Evolutionary conservation across 176 grass and related monocot genomes (phyloP).

Genomic region (Poa annua): DNA sequence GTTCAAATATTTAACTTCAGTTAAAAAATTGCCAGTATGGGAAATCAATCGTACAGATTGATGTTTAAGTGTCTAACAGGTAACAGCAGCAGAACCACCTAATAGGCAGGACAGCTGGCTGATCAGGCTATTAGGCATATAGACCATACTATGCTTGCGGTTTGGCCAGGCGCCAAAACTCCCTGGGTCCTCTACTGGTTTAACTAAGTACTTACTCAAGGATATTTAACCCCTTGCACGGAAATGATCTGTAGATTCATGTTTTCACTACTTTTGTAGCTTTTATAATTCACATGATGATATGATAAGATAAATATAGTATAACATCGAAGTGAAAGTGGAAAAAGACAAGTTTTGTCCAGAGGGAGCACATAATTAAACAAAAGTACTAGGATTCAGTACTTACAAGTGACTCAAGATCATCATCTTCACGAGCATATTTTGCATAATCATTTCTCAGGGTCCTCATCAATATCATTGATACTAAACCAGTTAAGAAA

Average conservation of each 20-base stretch:
- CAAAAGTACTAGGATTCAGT: background rate
- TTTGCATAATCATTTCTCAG: conserved; percentile 99
- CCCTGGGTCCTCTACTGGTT: background rate
- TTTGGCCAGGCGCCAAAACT: conserved; percentile 1
- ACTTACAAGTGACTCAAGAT: conserved; percentile 84
- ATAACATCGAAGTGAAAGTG: background rate
- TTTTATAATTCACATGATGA: background rate
- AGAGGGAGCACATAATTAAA: conserved; percentile 15
- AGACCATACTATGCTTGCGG: background rate
- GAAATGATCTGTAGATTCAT: background rate
- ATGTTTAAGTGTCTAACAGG: background rate
- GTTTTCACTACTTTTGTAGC: background rate
- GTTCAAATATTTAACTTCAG: background rate
- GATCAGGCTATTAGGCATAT: background rate
- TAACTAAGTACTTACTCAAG: background rate
- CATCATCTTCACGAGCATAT: conserved; percentile 99
- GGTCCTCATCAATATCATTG: conserved; percentile 99
- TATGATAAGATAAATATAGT: background rate
- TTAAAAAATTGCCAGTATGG: background rate
- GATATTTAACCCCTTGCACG: conserved; percentile 15
- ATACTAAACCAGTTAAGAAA: conserved; percentile 95
- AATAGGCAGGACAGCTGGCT: background rate
- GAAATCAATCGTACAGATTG: background rate
- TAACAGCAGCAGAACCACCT: background rate
- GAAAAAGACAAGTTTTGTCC: background rate